These are phyloP conservation scores for Salvia splendens DNA, from an alignment of 257 asterid genomes.

Conservation along the genomic window DNA sequence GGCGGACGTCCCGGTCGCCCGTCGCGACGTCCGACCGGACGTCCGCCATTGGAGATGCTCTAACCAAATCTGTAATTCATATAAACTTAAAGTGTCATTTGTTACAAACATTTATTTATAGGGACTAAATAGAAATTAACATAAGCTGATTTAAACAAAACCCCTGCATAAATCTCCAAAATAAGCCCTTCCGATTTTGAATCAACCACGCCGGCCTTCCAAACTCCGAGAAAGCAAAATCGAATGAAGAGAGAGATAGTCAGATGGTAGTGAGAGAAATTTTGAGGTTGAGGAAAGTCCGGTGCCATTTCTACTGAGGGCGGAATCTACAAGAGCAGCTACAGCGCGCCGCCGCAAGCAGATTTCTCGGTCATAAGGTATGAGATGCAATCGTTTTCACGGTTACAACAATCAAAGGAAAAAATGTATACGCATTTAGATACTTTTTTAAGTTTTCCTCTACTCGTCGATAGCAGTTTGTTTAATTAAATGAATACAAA, in stretches of 20 bases:
- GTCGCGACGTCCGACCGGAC: no score
- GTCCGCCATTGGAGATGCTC: no score
- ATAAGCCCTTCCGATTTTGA: background rate
- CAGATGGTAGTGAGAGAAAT: background rate
- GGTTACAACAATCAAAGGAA: background rate
- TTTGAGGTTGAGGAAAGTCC: background rate
- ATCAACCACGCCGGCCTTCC: slow-evolving; percentile 9
- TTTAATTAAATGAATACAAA: background rate
- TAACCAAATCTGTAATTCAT: no score
- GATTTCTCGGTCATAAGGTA: background rate
- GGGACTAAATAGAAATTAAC: background rate
- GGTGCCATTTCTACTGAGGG: background rate
- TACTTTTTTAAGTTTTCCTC: background rate
- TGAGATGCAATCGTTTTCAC: background rate
- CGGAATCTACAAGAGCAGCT: background rate
- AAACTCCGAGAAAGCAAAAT: background rate
- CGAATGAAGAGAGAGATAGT: background rate
- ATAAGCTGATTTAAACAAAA: background rate
- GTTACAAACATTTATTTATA: background rate
- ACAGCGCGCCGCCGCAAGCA: slow-evolving; percentile 15
- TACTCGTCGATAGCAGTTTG: slow-evolving; percentile 17
- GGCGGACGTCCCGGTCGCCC: no score
- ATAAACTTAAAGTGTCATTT: background rate
- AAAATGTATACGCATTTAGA: background rate
- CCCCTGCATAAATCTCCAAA: background rate